Evolutionary conservation across 345 rosid genomes (phyloP).

Genomic region (Pelargonium nanum): DNA sequence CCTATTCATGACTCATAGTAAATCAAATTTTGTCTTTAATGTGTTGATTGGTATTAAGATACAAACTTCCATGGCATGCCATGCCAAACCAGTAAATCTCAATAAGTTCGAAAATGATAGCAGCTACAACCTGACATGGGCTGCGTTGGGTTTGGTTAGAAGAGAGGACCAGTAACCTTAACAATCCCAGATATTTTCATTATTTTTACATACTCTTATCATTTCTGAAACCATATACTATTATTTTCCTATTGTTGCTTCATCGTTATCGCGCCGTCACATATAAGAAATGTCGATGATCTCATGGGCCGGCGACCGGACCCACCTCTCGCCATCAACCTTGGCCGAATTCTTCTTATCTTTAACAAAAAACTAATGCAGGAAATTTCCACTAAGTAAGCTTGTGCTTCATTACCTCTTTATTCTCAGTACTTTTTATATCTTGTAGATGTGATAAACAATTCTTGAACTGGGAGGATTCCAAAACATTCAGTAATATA

Average conservation of each 20-base stretch:
- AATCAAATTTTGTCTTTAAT: too few relatives aligned
- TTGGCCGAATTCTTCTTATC: background rate
- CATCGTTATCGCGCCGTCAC: background rate
- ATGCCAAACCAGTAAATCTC: too few relatives aligned
- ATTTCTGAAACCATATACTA: background rate
- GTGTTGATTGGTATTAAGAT: too few relatives aligned
- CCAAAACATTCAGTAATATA: too few relatives aligned
- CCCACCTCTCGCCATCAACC: background rate
- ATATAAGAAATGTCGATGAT: background rate
- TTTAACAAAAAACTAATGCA: too few relatives aligned
- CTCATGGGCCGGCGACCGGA: background rate
- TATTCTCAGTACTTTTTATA: too few relatives aligned
- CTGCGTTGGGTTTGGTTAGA: background rate
- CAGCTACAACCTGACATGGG: background rate
- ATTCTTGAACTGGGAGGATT: background rate
- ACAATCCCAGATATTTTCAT: background rate
- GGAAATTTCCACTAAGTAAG: too few relatives aligned
- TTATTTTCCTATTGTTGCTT: too few relatives aligned
- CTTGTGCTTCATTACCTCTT: too few relatives aligned
- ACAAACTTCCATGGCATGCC: too few relatives aligned
- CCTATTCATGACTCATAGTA: too few relatives aligned
- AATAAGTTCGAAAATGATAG: background rate
- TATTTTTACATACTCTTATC: background rate
- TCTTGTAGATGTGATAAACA: too few relatives aligned
- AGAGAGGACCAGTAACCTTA: background rate